Percentiles rank a stretch among this genome's conserved stretches.
These are phyloP conservation scores for Cylindrotheca closterium DNA, from an alignment of 108 stramenopile genomes.

Conservation along the genomic window DNA sequence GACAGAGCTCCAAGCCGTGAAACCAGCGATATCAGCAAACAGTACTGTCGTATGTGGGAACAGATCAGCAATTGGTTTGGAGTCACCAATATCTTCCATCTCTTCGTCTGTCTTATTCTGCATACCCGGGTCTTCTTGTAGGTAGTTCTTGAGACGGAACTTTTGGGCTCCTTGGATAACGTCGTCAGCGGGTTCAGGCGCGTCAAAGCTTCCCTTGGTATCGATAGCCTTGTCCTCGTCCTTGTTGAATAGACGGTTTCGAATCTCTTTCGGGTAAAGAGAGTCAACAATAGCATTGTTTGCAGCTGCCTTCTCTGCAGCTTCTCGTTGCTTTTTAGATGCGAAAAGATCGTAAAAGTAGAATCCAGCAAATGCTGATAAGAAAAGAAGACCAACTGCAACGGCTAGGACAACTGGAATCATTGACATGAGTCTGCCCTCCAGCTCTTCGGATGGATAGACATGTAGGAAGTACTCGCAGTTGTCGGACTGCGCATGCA, in stretches of 20 bases:
- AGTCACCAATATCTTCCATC: not conserved
- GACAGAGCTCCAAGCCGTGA: slow-evolving; percentile 53
- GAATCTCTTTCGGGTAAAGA: slow-evolving; percentile 53
- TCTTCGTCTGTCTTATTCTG: not conserved
- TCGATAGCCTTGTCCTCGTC: not conserved
- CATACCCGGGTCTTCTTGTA: not conserved
- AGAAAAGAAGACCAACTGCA: slow-evolving; percentile 4
- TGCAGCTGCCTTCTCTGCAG: slow-evolving; percentile 18
- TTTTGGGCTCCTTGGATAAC: slow-evolving; percentile 9
- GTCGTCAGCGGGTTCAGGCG: not conserved
- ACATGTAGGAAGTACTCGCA: slow-evolving; percentile 10
- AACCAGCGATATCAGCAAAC: slow-evolving; percentile 65
- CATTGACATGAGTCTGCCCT: not conserved
- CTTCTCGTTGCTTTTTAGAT: slow-evolving; percentile 14
- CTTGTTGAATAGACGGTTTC: slow-evolving; percentile 49
- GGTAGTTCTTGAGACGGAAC: slow-evolving; percentile 17
- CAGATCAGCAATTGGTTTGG: slow-evolving; percentile 66
- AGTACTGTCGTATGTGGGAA: slow-evolving; percentile 71
- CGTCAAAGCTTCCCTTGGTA: not conserved
- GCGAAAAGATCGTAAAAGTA: slow-evolving; percentile 11
- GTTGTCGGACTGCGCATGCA: not conserved
- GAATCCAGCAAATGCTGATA: not conserved
- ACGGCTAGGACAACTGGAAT: slow-evolving; percentile 1
- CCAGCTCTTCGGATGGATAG: slow-evolving; percentile 15
- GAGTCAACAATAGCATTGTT: slow-evolving; percentile 46